phyloP scores from a whole-genome alignment of 768 basidiomycete species.

The Boletus reticulatus region DNA sequence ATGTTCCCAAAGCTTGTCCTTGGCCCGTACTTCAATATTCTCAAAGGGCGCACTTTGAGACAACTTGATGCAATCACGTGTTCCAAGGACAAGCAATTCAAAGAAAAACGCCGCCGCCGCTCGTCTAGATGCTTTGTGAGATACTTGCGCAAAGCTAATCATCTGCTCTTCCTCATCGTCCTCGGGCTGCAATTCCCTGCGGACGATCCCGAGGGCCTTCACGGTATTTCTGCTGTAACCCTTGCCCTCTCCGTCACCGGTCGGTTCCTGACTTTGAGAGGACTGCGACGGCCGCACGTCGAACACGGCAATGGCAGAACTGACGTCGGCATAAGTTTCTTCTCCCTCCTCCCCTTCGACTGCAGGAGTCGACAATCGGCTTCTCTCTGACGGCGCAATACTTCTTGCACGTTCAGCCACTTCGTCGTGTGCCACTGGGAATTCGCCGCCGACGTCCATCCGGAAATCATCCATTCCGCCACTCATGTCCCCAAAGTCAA shows the following conservation, averaged over 20 bases:
- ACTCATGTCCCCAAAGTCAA: slow-evolving; percentile 62
- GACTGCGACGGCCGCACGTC: slow-evolving; percentile 60
- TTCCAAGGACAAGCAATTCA: slow-evolving; percentile 91
- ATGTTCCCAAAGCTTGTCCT: slow-evolving; percentile 83
- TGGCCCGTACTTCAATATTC: slow-evolving; percentile 81
- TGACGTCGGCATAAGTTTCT: slow-evolving; percentile 64
- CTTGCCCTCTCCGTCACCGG: slow-evolving; percentile 53
- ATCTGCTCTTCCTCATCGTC: slow-evolving; percentile 53
- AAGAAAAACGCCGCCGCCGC: slow-evolving; percentile 98
- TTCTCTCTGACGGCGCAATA: slow-evolving; percentile 52
- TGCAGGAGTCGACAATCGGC: slow-evolving; percentile 66
- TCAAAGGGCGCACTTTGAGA: slow-evolving; percentile 73
- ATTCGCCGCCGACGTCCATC: slow-evolving; percentile 59
- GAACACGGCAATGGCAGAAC: slow-evolving; percentile 80
- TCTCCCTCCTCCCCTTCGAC: slow-evolving; percentile 61
- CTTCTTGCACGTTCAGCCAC: slow-evolving; percentile 45
- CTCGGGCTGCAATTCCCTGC: slow-evolving; percentile 63
- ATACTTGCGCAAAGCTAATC: slow-evolving; percentile 76
- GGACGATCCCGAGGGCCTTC: slow-evolving; percentile 75
- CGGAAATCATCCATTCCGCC: slow-evolving; percentile 65
- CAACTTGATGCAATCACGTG: slow-evolving; percentile 86
- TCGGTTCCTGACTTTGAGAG: slow-evolving; percentile 46
- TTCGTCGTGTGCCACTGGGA: slow-evolving; percentile 32
- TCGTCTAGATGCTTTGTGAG: slow-evolving; percentile 83
- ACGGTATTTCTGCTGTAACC: slow-evolving; percentile 89